These are phyloP conservation scores for Mychonastes homosphaera DNA, from an alignment of 139 green algal genomes.

Conservation along the genomic window DNA sequence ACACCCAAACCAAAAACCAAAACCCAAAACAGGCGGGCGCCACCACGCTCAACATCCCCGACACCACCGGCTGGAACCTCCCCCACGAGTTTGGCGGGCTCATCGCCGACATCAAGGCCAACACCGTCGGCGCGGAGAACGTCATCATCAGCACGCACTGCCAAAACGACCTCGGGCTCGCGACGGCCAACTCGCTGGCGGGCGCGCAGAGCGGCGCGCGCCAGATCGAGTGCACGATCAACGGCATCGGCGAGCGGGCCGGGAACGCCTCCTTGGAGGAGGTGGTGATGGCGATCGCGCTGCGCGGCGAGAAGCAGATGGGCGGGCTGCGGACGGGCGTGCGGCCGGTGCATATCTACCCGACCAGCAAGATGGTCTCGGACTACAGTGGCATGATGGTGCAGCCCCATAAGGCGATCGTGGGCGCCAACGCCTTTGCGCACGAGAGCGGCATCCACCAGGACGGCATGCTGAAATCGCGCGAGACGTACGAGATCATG, in stretches of 20 bases:
- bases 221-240: slow-evolving; percentile 98
- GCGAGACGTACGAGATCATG: slow-evolving; percentile 95
- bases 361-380: slow-evolving; percentile 80
- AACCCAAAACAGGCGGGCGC: too few species aligned
- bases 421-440: slow-evolving; percentile 97
- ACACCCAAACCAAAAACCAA: too few species aligned
- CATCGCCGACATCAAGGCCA: slow-evolving; percentile 78
- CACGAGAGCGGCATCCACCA: slow-evolving; percentile 98
- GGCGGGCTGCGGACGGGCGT: slow-evolving; percentile 82
- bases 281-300: slow-evolving; percentile 82
- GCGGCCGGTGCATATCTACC: slow-evolving; percentile 76
- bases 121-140: slow-evolving; percentile 64
- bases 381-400: slow-evolving; percentile 87
- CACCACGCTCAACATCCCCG: slow-evolving; percentile 98
- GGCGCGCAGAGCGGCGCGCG: slow-evolving; percentile 62
- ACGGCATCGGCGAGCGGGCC: slow-evolving; percentile 96
- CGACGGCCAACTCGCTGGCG: slow-evolving; percentile 91
- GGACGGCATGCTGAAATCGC: neutral
- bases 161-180: slow-evolving; percentile 96
- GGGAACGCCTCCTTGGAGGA: slow-evolving; percentile 96
- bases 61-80: slow-evolving; percentile 92
- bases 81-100: slow-evolving; percentile 89
- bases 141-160: slow-evolving; percentile 94
- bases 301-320: slow-evolving; percentile 68
- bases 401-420: slow-evolving; percentile 98